These are phyloP conservation scores for Pichia heedii DNA, from an alignment of 805 yeast species.

Conservation along the genomic window DNA sequence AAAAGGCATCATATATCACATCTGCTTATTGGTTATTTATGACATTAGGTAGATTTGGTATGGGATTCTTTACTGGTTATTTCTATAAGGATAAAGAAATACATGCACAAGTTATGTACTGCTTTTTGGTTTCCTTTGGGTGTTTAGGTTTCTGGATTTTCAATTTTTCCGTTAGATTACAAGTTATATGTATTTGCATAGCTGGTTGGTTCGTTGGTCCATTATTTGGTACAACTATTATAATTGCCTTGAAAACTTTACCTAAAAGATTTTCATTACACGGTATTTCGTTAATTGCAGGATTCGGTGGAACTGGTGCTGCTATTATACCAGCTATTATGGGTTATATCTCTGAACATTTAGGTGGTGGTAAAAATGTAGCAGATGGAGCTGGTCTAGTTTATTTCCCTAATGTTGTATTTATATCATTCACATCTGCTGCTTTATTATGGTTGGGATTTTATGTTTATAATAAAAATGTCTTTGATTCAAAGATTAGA, in stretches of 20 bases:
- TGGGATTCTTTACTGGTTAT: slow-evolving; percentile 42
- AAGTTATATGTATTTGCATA: slow-evolving; percentile 30
- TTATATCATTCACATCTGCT: slow-evolving; percentile 18
- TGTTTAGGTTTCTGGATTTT: slow-evolving; percentile 28
- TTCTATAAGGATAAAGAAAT: slow-evolving; percentile 31
- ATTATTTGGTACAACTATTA: slow-evolving; percentile 58
- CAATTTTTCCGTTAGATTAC: slow-evolving; percentile 15
- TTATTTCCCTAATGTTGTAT: slow-evolving; percentile 23
- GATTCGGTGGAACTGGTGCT: slow-evolving; percentile 79
- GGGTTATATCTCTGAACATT: slow-evolving; percentile 37
- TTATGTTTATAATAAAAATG: slow-evolving; percentile 13
- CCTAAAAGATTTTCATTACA: slow-evolving; percentile 53
- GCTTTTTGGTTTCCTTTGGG: slow-evolving; percentile 26
- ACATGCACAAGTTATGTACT: slow-evolving; percentile 34
- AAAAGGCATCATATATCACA: slow-evolving; percentile 37
- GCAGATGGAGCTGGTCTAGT: slow-evolving; percentile 23
- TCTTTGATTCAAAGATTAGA: slow-evolving; percentile 13
- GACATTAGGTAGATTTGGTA: slow-evolving; percentile 37
- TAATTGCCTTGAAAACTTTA: slow-evolving; percentile 50
- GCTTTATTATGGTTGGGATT: slow-evolving; percentile 22
- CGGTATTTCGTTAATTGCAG: slow-evolving; percentile 68
- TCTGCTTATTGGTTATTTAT: slow-evolving; percentile 44
- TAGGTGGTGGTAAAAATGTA: slow-evolving; percentile 13
- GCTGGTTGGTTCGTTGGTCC: slow-evolving; percentile 48
- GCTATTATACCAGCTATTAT: slow-evolving; percentile 61